Conservation (phyloP, 805 yeast species). For the Saccharomyces paradoxus region DNA sequence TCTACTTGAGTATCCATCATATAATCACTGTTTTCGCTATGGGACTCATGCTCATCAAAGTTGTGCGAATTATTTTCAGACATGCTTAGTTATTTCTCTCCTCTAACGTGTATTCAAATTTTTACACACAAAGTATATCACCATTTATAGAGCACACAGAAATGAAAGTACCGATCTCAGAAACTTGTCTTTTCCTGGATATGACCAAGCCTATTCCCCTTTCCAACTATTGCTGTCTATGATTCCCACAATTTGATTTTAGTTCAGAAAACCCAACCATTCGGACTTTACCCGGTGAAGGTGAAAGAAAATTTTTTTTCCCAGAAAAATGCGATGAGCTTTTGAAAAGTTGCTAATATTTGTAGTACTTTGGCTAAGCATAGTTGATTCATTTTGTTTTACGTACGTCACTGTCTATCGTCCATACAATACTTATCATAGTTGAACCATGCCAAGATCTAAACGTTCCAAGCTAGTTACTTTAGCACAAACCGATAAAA, state of each 20-base stretch:
- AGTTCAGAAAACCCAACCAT: neutral
- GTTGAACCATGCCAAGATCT: constrained; percentile 78
- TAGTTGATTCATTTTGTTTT: neutral
- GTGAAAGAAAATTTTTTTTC: neutral
- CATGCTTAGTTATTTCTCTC: neutral
- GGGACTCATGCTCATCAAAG: constrained; percentile 4
- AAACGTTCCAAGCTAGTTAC: constrained; percentile 94
- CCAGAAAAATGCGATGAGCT: neutral
- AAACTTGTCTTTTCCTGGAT: neutral
- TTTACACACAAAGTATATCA: too few relatives aligned
- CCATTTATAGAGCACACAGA: neutral
- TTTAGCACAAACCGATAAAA: constrained; percentile 91
- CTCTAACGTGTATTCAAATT: neutral
- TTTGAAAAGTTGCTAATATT: neutral
- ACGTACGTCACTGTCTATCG: neutral
- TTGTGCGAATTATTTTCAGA: neutral
- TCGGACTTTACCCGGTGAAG: neutral
- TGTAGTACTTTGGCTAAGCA: neutral
- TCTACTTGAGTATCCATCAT: constrained; percentile 5
- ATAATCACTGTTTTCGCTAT: constrained; percentile 9
- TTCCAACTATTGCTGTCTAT: neutral
- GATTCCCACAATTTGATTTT: neutral
- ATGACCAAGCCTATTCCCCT: neutral
- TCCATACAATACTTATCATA: neutral
- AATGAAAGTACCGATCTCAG: neutral